Evolutionary conservation across 2,329 filamentous ascomycete genomes (phyloP).

Genomic region (Zymoseptoria crescenta): DNA sequence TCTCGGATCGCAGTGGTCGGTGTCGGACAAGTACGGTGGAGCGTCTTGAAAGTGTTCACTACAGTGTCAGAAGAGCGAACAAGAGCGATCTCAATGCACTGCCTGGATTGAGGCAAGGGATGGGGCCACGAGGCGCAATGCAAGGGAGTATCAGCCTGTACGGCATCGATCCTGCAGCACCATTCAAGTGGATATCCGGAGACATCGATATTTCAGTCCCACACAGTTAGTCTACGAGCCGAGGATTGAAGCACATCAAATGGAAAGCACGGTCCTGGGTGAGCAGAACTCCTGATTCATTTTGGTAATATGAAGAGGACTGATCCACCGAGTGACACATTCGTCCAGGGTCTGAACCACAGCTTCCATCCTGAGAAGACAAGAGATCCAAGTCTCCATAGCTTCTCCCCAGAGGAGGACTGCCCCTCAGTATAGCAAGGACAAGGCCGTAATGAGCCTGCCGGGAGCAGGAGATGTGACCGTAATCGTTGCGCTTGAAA

Average conservation of each 20-base stretch:
- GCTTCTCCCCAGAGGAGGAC: background rate
- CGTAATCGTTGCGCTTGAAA: background rate
- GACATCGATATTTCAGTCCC: no score
- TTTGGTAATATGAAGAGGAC: background rate
- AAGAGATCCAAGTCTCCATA: background rate
- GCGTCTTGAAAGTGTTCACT: no score
- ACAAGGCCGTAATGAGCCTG: background rate
- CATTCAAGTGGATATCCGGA: no score
- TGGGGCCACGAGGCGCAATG: background rate
- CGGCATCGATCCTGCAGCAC: background rate
- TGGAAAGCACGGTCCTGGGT: background rate
- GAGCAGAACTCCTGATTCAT: background rate
- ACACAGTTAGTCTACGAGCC: no score
- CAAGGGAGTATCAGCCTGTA: background rate
- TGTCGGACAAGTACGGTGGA: no score
- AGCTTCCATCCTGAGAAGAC: background rate
- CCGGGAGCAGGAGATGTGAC: background rate
- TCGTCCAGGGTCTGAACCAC: background rate
- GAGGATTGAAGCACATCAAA: background rate
- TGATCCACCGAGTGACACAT: background rate
- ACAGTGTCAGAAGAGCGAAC: background rate
- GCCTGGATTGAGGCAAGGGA: background rate
- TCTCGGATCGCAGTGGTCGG: no score
- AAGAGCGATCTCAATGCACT: background rate
- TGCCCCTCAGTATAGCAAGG: background rate